Evolutionary conservation across 2,329 filamentous ascomycete species (phyloP).

Genomic region (Scorias spongiosa): DNA sequence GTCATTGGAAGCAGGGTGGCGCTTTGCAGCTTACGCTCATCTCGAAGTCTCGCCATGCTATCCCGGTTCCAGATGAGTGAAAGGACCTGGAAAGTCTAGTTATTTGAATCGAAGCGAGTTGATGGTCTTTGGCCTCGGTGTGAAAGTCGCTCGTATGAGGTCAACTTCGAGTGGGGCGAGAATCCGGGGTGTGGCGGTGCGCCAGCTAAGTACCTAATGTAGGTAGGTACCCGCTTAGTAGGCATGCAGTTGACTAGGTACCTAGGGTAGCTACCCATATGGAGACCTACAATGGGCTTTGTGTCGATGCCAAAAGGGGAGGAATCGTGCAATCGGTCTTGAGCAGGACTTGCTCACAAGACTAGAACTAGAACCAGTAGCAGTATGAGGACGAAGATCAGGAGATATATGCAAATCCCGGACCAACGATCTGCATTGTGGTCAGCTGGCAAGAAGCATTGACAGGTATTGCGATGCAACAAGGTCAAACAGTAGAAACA

Average conservation of each 20-base stretch:
- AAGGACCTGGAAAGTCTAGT: no score
- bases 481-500: constrained; percentile 13
- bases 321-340: no score
- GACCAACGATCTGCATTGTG: constrained; percentile 45
- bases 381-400: constrained; percentile 80
- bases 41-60: no score
- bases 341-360: no score
- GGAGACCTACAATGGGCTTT: no score
- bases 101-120: no score
- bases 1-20: constrained; percentile 2
- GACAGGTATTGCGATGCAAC: background rate
- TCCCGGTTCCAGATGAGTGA: no score
- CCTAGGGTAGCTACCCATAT: no score
- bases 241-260: no score
- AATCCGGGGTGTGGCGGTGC: background rate
- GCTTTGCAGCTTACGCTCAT: constrained; percentile 1
- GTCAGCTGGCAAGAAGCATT: no score
- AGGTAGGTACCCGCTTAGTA: background rate
- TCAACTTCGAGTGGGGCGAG: background rate
- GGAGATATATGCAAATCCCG: constrained; percentile 76
- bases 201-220: background rate
- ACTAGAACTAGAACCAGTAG: constrained; percentile 57
- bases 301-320: no score
- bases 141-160: background rate
- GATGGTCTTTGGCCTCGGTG: no score